Conservation (phyloP, 1,139 yeast species). For the Hansenula sp. region DNA sequence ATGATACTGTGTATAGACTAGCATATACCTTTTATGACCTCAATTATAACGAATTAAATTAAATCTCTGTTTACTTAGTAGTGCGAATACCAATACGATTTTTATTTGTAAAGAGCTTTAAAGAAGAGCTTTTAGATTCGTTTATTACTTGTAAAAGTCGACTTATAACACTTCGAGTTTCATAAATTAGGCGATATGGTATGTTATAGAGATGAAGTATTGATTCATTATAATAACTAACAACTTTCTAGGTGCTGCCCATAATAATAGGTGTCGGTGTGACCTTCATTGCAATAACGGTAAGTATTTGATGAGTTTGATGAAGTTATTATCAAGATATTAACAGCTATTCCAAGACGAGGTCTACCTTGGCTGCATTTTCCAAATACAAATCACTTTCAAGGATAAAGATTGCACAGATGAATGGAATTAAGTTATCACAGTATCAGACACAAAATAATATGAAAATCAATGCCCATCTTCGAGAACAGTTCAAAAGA, state of each 20-base stretch:
- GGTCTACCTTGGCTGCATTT: conserved; percentile 44
- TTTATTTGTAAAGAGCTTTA: no score
- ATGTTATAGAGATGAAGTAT: not conserved
- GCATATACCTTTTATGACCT: no score
- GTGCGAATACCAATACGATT: no score
- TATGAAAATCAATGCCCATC: conserved; percentile 18
- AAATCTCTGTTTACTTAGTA: no score
- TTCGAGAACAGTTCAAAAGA: conserved; percentile 32
- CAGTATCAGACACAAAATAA: conserved; percentile 13
- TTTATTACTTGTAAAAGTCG: no score
- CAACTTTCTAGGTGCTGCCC: conserved; percentile 39
- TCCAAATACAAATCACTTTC: conserved; percentile 40
- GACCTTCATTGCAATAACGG: conserved; percentile 48
- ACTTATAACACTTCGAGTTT: no score
- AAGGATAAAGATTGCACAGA: conserved; percentile 50
- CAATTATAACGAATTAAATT: no score
- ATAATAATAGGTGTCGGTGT: conserved; percentile 54
- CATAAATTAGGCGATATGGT: no score
- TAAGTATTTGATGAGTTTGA: conserved; percentile 18
- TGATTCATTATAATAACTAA: not conserved
- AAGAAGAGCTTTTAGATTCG: no score
- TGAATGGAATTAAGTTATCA: conserved; percentile 33
- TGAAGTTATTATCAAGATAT: not conserved
- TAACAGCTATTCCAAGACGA: conserved; percentile 19
- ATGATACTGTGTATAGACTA: no score